phyloP scores from a whole-genome alignment of 163 green algal species.

The Chloromonas sp. region DNA sequence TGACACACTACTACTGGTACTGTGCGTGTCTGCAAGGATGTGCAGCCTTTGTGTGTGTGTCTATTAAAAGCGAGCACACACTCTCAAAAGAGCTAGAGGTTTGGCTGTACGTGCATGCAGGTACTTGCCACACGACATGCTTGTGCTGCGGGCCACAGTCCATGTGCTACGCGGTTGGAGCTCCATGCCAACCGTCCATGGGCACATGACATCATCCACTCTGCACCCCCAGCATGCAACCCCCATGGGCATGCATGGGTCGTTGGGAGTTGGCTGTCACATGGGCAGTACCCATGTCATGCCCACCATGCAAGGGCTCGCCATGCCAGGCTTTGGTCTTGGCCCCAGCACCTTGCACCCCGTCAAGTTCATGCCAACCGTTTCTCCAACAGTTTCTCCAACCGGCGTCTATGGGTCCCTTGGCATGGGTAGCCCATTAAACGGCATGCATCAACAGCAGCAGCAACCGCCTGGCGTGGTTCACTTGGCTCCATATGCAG shows the following conservation, averaged over 20 bases:
- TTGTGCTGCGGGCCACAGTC: constrained; percentile 27
- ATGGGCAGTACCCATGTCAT: not conserved
- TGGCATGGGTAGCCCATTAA: not conserved
- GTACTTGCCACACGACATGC: constrained; percentile 36
- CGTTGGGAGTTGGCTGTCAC: not conserved
- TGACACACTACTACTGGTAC: too few relatives aligned
- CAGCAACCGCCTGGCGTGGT: too few relatives aligned
- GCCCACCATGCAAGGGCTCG: not conserved
- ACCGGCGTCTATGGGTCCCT: not conserved
- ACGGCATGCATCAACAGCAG: not conserved
- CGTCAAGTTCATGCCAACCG: not conserved
- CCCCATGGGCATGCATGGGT: not conserved
- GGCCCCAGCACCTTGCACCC: not conserved
- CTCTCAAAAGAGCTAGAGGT: too few relatives aligned
- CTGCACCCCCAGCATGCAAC: not conserved
- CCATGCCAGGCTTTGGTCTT: too few relatives aligned
- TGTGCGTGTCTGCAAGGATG: too few relatives aligned
- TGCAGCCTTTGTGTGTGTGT: too few relatives aligned
- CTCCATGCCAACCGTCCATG: constrained; percentile 7
- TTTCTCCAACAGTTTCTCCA: not conserved
- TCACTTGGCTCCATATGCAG: too few relatives aligned
- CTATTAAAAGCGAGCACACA: too few relatives aligned
- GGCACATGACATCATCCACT: not conserved
- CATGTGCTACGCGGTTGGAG: constrained; percentile 32
- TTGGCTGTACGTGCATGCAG: not conserved